A percentile compares a stretch with the other conserved stretches of the same genome.
Evolutionary conservation across 163 green algal genomes (phyloP).

Genomic region (Volvox carteri): DNA sequence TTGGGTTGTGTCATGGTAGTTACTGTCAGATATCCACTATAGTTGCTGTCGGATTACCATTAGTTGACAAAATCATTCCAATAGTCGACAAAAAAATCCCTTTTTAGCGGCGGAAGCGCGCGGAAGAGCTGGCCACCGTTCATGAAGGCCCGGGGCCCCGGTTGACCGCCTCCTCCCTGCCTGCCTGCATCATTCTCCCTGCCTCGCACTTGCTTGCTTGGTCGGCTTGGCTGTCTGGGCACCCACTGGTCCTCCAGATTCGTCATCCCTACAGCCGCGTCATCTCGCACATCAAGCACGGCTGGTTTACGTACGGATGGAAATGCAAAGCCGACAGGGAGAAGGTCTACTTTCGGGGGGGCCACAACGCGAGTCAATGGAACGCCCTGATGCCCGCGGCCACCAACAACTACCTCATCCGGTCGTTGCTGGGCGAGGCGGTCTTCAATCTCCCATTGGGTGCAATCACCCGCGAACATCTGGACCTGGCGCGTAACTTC

Average conservation of each 20-base stretch:
- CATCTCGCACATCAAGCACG: constrained; percentile 32
- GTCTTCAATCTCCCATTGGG: constrained; percentile 35
- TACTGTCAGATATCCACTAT: no score
- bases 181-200: not conserved
- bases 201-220: not conserved
- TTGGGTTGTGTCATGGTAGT: no score
- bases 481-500: not conserved
- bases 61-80: no score
- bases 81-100: not conserved
- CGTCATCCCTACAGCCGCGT: constrained; percentile 23
- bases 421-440: constrained; percentile 14
- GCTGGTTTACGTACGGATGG: not conserved
- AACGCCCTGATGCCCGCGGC: not conserved
- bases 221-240: not conserved
- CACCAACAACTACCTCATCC: constrained; percentile 46
- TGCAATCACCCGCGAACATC: not conserved
- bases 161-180: not conserved
- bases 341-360: not conserved
- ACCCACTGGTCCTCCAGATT: not conserved
- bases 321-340: not conserved
- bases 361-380: not conserved
- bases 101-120: not conserved
- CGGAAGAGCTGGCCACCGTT: no score
- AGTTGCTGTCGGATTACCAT: no score
- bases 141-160: not conserved